Percentiles rank a stretch among this genome's conserved stretches.
Conservation (phyloP, 1,284 basidiomycete species). For the Ustilago crameri region DNA sequence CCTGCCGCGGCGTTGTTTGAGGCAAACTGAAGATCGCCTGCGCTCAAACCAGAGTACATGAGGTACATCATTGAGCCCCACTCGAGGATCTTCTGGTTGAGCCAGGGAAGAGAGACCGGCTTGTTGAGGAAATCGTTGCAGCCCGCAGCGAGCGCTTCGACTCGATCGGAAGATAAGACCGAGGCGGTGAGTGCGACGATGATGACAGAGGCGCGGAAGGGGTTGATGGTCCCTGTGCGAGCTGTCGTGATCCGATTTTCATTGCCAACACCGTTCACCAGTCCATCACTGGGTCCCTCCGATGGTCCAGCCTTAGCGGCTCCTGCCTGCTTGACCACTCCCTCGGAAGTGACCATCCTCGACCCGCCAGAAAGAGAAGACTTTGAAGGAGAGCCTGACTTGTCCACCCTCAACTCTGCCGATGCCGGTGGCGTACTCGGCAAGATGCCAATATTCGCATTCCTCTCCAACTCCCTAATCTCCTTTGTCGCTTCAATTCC, state of each 20-base stretch:
- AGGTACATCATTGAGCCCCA: constrained; percentile 77
- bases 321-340: constrained; percentile 24
- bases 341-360: constrained; percentile 22
- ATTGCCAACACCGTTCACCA: constrained; percentile 14
- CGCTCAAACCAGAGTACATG: constrained; percentile 54
- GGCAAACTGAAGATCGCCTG: constrained; percentile 17
- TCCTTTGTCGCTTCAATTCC: constrained; percentile 97
- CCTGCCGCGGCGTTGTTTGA: neutral
- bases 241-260: neutral
- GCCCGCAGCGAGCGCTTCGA: constrained; percentile 92
- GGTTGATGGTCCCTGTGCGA: constrained; percentile 53
- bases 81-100: constrained; percentile 98
- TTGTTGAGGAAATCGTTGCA: constrained; percentile 99
- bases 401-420: constrained; percentile 11
- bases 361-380: constrained; percentile 7
- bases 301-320: too few species aligned
- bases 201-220: constrained; percentile 92
- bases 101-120: constrained; percentile 92
- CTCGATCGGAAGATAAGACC: constrained; percentile 88
- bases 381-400: neutral
- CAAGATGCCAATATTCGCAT: constrained; percentile 77
- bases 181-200: constrained; percentile 98
- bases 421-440: constrained; percentile 73
- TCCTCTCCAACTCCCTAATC: constrained; percentile 85
- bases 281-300: neutral